Conservation (phyloP, 1,284 basidiomycete species). For the Fomitopsis palustris region DNA sequence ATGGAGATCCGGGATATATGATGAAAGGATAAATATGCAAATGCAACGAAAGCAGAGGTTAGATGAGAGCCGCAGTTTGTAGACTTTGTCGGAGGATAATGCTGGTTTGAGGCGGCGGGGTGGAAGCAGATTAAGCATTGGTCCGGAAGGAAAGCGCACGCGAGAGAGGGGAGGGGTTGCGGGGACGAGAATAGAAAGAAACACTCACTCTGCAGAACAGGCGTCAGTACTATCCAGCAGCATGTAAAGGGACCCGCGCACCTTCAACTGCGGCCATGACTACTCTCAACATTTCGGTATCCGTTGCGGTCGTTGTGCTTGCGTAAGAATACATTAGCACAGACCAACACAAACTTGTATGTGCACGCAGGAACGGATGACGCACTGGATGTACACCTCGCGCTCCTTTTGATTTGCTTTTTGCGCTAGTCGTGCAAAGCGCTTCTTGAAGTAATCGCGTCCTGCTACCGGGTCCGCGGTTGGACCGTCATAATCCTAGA, state of each 20-base stretch:
- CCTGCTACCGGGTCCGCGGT: slow-evolving; percentile 69
- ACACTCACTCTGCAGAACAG: slow-evolving; percentile 67
- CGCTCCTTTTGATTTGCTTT: slow-evolving; percentile 83
- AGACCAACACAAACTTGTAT: background rate
- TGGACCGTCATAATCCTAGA: slow-evolving; percentile 75
- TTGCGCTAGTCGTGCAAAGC: slow-evolving; percentile 81
- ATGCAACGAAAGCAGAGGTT: slow-evolving; percentile 14
- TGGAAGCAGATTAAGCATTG: slow-evolving; percentile 20
- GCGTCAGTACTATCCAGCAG: slow-evolving; percentile 14
- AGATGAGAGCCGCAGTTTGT: slow-evolving; percentile 42
- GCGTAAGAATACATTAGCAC: slow-evolving; percentile 8
- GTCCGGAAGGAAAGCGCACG: slow-evolving; percentile 17
- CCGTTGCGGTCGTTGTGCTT: slow-evolving; percentile 91
- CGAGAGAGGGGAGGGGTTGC: slow-evolving; percentile 21
- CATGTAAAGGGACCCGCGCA: slow-evolving; percentile 34
- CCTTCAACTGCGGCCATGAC: slow-evolving; percentile 95
- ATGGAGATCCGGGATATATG: slow-evolving; percentile 7
- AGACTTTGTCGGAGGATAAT: slow-evolving; percentile 43
- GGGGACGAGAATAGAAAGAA: slow-evolving; percentile 28
- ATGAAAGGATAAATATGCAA: slow-evolving; percentile 5
- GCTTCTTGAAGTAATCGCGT: slow-evolving; percentile 86
- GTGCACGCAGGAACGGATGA: slow-evolving; percentile 16
- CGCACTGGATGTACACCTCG: slow-evolving; percentile 89
- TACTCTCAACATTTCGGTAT: slow-evolving; percentile 86
- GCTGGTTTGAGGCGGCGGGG: slow-evolving; percentile 31